These are phyloP conservation scores for Saccharomycopsis hybrid DNA, from an alignment of 1,139 yeast species.

Conservation along the genomic window DNA sequence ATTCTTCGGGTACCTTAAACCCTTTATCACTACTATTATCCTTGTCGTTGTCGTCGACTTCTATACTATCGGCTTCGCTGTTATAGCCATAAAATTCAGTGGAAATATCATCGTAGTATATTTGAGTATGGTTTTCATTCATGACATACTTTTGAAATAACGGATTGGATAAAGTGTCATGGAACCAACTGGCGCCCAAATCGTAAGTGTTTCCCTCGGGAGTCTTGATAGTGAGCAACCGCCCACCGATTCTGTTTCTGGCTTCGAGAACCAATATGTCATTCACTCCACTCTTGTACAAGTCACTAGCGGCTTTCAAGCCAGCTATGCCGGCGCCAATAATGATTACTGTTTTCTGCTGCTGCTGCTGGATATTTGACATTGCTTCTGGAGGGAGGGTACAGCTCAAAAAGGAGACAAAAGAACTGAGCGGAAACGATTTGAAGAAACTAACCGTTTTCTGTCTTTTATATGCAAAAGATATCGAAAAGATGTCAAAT, in stretches of 20 bases:
- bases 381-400: too few relatives aligned
- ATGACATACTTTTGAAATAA: conserved; percentile 50
- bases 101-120: conserved; percentile 18
- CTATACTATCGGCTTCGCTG: conserved; percentile 23
- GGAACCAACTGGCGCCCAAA: conserved; percentile 88
- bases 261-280: conserved; percentile 50
- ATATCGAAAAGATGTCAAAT: too few relatives aligned
- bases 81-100: conserved; percentile 30
- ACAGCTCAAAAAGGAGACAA: too few relatives aligned
- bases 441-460: conserved; percentile 4
- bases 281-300: conserved; percentile 40
- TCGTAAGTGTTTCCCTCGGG: conserved; percentile 39
- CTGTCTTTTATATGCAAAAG: too few relatives aligned
- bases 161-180: conserved; percentile 64
- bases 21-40: conserved; percentile 28
- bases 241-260: conserved; percentile 53
- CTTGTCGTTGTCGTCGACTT: background rate
- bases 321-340: conserved; percentile 87
- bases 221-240: conserved; percentile 35
- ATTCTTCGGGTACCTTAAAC: conserved; percentile 29
- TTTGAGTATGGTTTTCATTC: conserved; percentile 25
- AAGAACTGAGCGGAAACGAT: too few relatives aligned
- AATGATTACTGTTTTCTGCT: conserved; percentile 34
- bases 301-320: conserved; percentile 63
- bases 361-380: background rate